Percentiles rank a stretch among this genome's conserved stretches.
Conservation (phyloP, 768 basidiomycete genomes). For the Collybia sordida region DNA sequence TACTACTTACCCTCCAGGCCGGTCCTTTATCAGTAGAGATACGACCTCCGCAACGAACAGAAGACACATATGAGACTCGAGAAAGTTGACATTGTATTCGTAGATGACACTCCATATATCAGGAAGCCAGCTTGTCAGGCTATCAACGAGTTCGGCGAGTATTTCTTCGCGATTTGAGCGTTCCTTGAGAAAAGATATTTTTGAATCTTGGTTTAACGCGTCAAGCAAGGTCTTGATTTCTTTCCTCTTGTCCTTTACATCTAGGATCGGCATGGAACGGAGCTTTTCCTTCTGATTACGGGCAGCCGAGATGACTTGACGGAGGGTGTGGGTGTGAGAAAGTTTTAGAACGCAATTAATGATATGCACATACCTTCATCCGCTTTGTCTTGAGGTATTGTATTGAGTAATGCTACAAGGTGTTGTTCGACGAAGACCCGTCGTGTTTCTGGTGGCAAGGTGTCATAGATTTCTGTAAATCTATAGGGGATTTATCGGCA, state of each 20-base stretch:
- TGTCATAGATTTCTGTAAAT: slow-evolving; percentile 45
- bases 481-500: slow-evolving; percentile 22
- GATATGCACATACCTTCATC: slow-evolving; percentile 29
- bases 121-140: slow-evolving; percentile 56
- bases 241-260: slow-evolving; percentile 51
- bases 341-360: background rate
- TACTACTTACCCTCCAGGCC: slow-evolving; percentile 34
- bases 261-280: slow-evolving; percentile 44
- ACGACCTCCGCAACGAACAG: slow-evolving; percentile 49
- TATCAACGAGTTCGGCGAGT: slow-evolving; percentile 53
- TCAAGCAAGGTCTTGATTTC: slow-evolving; percentile 54
- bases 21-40: slow-evolving; percentile 37
- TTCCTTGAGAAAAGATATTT: slow-evolving; percentile 52
- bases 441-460: slow-evolving; percentile 55
- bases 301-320: slow-evolving; percentile 35
- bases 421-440: slow-evolving; percentile 47
- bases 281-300: slow-evolving; percentile 35
- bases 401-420: slow-evolving; percentile 48
- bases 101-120: slow-evolving; percentile 64
- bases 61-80: slow-evolving; percentile 54
- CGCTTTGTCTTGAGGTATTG: slow-evolving; percentile 33
- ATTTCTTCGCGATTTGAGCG: slow-evolving; percentile 55
- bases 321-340: slow-evolving; percentile 3
- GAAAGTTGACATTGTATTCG: slow-evolving; percentile 54
- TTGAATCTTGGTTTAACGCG: slow-evolving; percentile 53